phyloP scores from a whole-genome alignment of 805 yeast species.

The Blastobotrys robertii region DNA sequence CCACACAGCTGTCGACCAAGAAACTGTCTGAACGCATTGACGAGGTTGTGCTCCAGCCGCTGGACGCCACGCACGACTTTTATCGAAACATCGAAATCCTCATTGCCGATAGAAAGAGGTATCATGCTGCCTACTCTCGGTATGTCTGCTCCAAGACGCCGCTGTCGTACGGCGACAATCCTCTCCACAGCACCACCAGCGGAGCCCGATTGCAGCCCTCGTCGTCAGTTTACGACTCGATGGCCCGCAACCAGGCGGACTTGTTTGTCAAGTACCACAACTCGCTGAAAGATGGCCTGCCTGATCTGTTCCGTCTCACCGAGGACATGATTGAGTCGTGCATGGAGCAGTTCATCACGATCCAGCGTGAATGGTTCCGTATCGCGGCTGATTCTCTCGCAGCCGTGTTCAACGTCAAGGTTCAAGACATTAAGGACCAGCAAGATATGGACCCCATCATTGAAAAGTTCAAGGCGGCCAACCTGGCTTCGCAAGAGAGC shows the following conservation, averaged over 20 bases:
- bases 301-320: slow-evolving; percentile 13
- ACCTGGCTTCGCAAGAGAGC: no score
- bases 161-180: background rate
- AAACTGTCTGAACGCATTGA: slow-evolving; percentile 11
- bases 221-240: background rate
- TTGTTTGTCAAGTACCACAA: slow-evolving; percentile 16
- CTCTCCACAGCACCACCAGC: background rate
- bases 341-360: slow-evolving; percentile 9
- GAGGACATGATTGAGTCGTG: slow-evolving; percentile 11
- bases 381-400: slow-evolving; percentile 16
- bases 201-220: background rate
- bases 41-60: slow-evolving; percentile 10
- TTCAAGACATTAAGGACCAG: slow-evolving; percentile 1
- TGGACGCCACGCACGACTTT: slow-evolving; percentile 13
- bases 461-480: background rate
- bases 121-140: slow-evolving; percentile 13
- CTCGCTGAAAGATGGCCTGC: slow-evolving; percentile 16
- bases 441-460: background rate
- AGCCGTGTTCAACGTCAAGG: slow-evolving; percentile 11
- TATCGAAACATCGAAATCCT: slow-evolving; percentile 13
- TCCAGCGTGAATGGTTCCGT: slow-evolving; percentile 18
- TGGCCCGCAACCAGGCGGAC: slow-evolving; percentile 13
- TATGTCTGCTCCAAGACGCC: slow-evolving; percentile 12
- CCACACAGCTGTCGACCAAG: slow-evolving; percentile 11
- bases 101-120: slow-evolving; percentile 10